Base-by-base conservation (phyloP, 371 early-diverging fungal species). In the Dinochytrium kinnereticum region DNA sequence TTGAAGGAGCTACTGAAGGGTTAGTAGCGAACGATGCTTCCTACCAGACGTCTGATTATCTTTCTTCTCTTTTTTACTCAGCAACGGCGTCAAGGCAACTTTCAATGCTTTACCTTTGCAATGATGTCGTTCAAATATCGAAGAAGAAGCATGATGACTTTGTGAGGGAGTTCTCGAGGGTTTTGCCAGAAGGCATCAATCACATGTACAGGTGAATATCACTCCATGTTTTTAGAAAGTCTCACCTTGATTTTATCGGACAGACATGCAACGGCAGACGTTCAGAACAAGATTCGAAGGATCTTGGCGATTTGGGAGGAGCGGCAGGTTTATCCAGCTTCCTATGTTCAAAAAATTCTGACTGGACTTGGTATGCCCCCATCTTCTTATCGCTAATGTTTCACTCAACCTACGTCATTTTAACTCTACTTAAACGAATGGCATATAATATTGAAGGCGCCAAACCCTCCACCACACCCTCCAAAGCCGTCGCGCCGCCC, bases 101-200 rank as follows among this genome's bases (percentile, higher is more conserved):
- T 5, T 39, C 73, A 21, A 77, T 79, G 64, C 50, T 81, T 34
- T 75, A 81, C 65, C 76, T 81, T 13, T 77, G 76, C 51, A 81
- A 81, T 70, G 82, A 81, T 64, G 82, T 81, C 24, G 76, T 81
- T 1, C 82, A 81, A 72, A 70, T 69, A 19, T 73, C 76, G 15
- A 69, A 76, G 39, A 74, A 77, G 38, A 78, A 79, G 64, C 71
- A 70, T 36, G 79, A 77, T 24, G 82, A 81, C 34, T 78, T 74
- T 36, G 72, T 70, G 15, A 68, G 65, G 50, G 78, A 71, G 44
- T 81, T 73, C 44, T 76, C 73, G 17, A 69, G 65, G 44, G 75
- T 75, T 1, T 69, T 81, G 36, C 78, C 81, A 2, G 69, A 59
- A 21, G 36, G 65, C n/a, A 55, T 78, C 2, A 37, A 59, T 0